Evolutionary conservation across 306 rosid genomes (phyloP).

Genomic region (Castanospermum australe): DNA sequence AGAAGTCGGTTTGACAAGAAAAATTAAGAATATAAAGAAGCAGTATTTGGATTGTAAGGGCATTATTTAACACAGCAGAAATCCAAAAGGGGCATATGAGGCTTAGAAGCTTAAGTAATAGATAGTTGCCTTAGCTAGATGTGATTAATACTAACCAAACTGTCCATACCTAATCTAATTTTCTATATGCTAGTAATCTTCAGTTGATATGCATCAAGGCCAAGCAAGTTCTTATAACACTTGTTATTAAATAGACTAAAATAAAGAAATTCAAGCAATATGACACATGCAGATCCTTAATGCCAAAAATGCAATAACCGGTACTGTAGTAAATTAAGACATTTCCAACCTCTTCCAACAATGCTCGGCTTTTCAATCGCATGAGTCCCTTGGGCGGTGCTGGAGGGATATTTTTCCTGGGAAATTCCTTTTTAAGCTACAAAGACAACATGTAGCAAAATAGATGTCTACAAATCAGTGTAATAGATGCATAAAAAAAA

Average conservation of each 20-base stretch:
- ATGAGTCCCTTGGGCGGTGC: constrained; percentile 94
- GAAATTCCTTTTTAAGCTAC: constrained; percentile 79
- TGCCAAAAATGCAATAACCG: constrained; percentile 14
- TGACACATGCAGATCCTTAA: constrained; percentile 15
- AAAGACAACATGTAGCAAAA: constrained; percentile 30
- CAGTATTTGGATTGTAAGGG: background rate
- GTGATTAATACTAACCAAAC: background rate
- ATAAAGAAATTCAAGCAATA: constrained; percentile 26
- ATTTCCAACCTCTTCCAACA: constrained; percentile 86
- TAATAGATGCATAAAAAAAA: background rate
- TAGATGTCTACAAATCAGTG: constrained; percentile 25
- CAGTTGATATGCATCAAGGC: background rate
- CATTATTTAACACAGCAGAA: background rate
- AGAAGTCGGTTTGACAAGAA: too few relatives aligned
- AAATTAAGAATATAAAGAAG: too few relatives aligned
- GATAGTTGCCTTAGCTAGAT: background rate
- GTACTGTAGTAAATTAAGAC: constrained; percentile 22
- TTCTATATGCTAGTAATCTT: constrained; percentile 5
- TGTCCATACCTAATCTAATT: background rate
- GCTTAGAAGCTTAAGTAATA: constrained; percentile 8
- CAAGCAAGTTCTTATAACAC: background rate
- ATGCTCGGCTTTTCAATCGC: constrained; percentile 79
- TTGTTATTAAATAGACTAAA: background rate
- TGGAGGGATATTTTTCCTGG: constrained; percentile 79
- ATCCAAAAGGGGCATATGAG: constrained; percentile 3